phyloP scores from a whole-genome alignment of 495 filamentous ascomycete species.

The Xylaria castorea region DNA sequence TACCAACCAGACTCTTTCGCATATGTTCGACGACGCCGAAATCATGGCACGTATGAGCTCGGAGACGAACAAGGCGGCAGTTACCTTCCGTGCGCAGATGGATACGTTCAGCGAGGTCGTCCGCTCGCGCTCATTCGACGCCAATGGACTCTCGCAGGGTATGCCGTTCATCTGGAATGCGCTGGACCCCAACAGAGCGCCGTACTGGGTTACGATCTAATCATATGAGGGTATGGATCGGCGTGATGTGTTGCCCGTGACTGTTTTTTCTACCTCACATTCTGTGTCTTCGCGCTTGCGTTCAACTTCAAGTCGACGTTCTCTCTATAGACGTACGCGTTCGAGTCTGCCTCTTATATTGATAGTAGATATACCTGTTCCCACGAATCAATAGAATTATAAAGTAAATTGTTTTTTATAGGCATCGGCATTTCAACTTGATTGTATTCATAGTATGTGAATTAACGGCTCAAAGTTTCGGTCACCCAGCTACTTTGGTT shows the following conservation, averaged over 20 bases:
- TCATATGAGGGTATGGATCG: neutral
- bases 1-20: no score
- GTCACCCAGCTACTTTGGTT: neutral
- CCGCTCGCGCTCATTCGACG: neutral
- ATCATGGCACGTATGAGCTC: no score
- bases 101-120: neutral
- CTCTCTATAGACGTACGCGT: neutral
- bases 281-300: neutral
- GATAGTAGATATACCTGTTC: neutral
- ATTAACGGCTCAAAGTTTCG: neutral
- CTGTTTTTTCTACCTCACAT: neutral
- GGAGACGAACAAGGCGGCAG: neutral
- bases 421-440: neutral
- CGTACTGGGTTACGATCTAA: neutral
- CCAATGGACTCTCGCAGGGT: neutral
- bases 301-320: neutral
- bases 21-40: no score
- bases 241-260: neutral
- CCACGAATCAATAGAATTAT: neutral
- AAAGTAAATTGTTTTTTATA: neutral
- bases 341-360: neutral
- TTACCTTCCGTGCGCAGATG: neutral
- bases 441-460: neutral
- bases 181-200: neutral
- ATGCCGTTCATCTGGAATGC: neutral